Percentiles rank a stretch among this genome's conserved stretches.
Conservation (phyloP, 441 rosid genomes). For the Brassica hybrid region DNA sequence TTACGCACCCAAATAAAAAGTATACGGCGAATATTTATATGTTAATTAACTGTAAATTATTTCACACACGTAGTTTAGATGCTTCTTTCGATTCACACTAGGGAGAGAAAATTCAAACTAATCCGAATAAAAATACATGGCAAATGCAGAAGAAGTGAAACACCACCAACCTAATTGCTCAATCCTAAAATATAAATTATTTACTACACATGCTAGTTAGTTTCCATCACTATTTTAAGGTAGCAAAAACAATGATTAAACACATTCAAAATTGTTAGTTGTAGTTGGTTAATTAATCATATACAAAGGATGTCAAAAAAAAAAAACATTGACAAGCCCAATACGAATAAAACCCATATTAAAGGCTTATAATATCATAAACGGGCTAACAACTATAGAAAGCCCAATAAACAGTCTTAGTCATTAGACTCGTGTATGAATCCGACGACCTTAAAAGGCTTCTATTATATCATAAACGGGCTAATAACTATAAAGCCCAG, state of each 20-base stretch:
- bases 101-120: not conserved
- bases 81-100: not conserved
- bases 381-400: not conserved
- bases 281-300: not conserved
- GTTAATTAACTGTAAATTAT: too few relatives aligned
- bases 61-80: not conserved
- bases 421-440: not conserved
- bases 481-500: conserved; percentile 9
- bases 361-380: too few relatives aligned
- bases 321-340: not conserved
- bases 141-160: not conserved
- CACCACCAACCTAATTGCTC: not conserved
- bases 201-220: not conserved
- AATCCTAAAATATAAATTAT: not conserved
- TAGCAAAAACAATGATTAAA: not conserved
- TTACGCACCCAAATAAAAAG: too few relatives aligned
- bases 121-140: not conserved
- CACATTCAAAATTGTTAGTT: not conserved
- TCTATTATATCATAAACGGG: not conserved
- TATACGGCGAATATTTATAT: too few relatives aligned
- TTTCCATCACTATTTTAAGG: not conserved
- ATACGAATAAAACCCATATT: not conserved
- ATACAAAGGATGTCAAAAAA: not conserved
- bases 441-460: not conserved
- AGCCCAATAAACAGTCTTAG: conserved; percentile 1